Evolutionary conservation across 495 filamentous ascomycete species (phyloP), one percentile per base, ranked within the genome.

Genomic region (Haplographium delicatum): DNA sequence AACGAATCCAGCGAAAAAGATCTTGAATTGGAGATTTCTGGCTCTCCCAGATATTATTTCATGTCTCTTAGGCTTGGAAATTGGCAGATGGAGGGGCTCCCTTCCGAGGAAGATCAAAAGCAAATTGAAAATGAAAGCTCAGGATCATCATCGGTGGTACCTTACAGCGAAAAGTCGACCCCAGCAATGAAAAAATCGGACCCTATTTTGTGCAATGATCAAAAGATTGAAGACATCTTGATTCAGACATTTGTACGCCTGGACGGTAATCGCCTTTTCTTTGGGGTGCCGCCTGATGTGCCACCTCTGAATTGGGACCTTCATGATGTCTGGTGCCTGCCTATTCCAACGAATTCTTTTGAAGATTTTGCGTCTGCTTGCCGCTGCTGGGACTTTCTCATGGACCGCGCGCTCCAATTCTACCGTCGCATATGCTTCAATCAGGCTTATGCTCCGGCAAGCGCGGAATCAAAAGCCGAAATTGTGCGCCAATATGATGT

Each of bases 181-280:
- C 4, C 47, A 31, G 6, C 46, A 56, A 16, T n/a, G n/a, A n/a
- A n/a, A n/a, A n/a, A n/a, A n/a, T n/a, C n/a, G n/a, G n/a, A n/a
- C n/a, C n/a, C n/a, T n/a, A n/a, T n/a, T n/a, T n/a, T n/a, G n/a
- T n/a, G n/a, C n/a, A 42, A 38, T 23, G 41, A 50, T 31, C 18
- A 40, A 2, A 22, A 9, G 8, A 50, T 56, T 9, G 53, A 56
- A 46, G 46, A 50, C 26, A 45, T 37, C 28, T n/a, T n/a, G n/a
- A 45, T 56, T 31, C 71, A 75, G 16, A 77, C 75, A 62, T 75
- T 79, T 50, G 73, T 70, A 10, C 63, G 75, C 8, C 60, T 46
- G 3, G 41, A 50, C 18, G 34, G 47, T 1, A 22, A 25, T 5
- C 27, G 31, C 3, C 23, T 50, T 16, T 50, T 45, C 31, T 56